These are phyloP conservation scores for Penicillium ucsense DNA, from an alignment of 495 filamentous ascomycete genomes.

Conservation along the genomic window DNA sequence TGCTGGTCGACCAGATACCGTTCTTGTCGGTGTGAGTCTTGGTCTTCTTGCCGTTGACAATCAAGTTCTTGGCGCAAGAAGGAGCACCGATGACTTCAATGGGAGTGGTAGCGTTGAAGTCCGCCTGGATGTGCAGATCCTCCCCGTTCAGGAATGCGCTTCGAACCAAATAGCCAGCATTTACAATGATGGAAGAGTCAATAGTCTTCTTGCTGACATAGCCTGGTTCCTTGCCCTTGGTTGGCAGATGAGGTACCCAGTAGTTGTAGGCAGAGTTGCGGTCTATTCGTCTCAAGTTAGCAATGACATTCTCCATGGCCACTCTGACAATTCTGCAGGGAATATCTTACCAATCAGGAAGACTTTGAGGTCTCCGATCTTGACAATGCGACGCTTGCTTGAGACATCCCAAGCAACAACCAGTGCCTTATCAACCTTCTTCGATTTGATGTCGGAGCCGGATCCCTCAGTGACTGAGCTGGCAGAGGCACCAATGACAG, in stretches of 20 bases:
- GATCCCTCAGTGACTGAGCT: constrained; percentile 42
- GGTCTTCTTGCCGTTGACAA: constrained; percentile 48
- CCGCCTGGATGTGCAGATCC: constrained; percentile 52
- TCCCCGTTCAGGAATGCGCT: constrained; percentile 42
- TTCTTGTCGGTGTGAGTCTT: constrained; percentile 31
- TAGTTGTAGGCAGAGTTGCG: constrained; percentile 69
- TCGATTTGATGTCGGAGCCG: constrained; percentile 25
- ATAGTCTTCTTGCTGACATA: constrained; percentile 30
- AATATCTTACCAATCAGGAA: constrained; percentile 37
- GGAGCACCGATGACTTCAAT: constrained; percentile 60
- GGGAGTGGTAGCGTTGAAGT: constrained; percentile 59
- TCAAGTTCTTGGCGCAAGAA: constrained; percentile 34
- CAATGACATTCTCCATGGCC: neutral
- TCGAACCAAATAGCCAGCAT: constrained; percentile 68
- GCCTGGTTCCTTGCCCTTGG: constrained; percentile 19
- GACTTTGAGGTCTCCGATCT: constrained; percentile 46
- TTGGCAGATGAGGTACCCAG: constrained; percentile 52
- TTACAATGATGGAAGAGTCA: constrained; percentile 50
- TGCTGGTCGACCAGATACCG: constrained; percentile 43
- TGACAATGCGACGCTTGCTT: constrained; percentile 41
- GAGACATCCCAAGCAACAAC: constrained; percentile 50
- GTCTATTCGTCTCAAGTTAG: constrained; percentile 25
- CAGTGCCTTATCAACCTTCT: constrained; percentile 33
- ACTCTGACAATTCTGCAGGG: too few relatives aligned
- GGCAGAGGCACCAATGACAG: constrained; percentile 34